phyloP scores from a whole-genome alignment of 352 stramenopile species.

The Chrysophaeum taylorii region DNA sequence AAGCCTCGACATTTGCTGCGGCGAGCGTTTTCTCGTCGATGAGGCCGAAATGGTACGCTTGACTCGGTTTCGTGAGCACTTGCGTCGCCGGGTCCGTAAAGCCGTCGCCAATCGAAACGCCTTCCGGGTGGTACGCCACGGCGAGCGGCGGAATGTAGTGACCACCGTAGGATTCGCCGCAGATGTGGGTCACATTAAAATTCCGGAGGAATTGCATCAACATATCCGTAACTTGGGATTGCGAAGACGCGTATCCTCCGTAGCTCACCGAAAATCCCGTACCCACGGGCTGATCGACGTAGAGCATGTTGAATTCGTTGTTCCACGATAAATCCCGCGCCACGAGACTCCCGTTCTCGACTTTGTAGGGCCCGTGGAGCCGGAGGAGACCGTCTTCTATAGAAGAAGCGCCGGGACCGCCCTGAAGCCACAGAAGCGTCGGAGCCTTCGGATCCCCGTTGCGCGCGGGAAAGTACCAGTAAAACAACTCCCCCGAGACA shows the following conservation, averaged over 20 bases:
- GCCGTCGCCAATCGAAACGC: neutral
- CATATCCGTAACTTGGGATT: slow-evolving; percentile 58
- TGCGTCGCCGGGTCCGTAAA: neutral
- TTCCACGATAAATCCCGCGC: slow-evolving; percentile 66
- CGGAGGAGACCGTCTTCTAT: neutral
- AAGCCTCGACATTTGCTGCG: neutral
- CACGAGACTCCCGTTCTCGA: slow-evolving; percentile 55
- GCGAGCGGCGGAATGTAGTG: slow-evolving; percentile 57
- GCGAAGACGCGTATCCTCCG: slow-evolving; percentile 54
- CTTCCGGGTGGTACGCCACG: too few relatives aligned
- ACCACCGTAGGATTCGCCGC: slow-evolving; percentile 39
- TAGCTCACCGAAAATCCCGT: slow-evolving; percentile 65
- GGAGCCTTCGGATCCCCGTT: neutral
- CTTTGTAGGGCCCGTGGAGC: slow-evolving; percentile 60
- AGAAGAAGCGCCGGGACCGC: neutral
- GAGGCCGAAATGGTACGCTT: neutral
- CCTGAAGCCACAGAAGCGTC: neutral
- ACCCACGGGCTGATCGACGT: slow-evolving; percentile 65
- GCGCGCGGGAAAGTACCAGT: slow-evolving; percentile 2
- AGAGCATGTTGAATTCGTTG: slow-evolving; percentile 60
- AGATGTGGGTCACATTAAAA: slow-evolving; percentile 47
- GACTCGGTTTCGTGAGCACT: neutral
- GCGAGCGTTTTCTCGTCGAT: neutral
- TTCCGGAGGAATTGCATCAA: slow-evolving; percentile 63
- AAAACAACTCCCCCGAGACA: too few relatives aligned